Percentiles rank a stretch among this genome's conserved stretches.
Conservation (phyloP, 129 eudicot species). For the Ambrosia trifida region DNA sequence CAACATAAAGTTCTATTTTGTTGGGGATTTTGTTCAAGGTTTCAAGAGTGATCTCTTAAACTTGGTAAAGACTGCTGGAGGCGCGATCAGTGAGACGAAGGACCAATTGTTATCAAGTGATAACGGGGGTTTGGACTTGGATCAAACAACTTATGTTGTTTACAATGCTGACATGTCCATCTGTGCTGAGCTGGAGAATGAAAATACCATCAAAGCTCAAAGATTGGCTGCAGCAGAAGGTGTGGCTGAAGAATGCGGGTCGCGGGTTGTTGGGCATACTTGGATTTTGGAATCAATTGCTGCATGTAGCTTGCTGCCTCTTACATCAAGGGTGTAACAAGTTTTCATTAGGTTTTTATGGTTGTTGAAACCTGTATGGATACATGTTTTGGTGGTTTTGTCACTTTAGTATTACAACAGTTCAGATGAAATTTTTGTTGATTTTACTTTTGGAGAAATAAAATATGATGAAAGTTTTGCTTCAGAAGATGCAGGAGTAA, state of each 20-base stretch:
- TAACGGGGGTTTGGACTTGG: background rate
- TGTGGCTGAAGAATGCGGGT: constrained; percentile 40
- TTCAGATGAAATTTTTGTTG: background rate
- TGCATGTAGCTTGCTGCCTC: constrained; percentile 33
- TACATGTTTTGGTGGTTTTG: background rate
- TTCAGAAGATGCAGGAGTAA: too few relatives aligned
- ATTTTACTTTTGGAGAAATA: background rate
- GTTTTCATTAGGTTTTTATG: background rate
- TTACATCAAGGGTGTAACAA: constrained; percentile 7
- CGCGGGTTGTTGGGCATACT: constrained; percentile 49
- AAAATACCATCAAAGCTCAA: constrained; percentile 28
- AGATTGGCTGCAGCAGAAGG: constrained; percentile 51
- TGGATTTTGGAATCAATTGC: constrained; percentile 83
- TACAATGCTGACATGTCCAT: constrained; percentile 44
- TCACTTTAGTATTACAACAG: background rate
- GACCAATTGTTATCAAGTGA: constrained; percentile 32
- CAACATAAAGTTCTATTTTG: constrained; percentile 50
- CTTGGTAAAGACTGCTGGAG: constrained; percentile 60
- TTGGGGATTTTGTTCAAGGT: constrained; percentile 57
- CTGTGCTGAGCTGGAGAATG: constrained; percentile 27
- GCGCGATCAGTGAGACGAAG: constrained; percentile 38
- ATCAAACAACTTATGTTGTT: constrained; percentile 37
- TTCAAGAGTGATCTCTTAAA: constrained; percentile 46
- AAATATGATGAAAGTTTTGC: background rate
- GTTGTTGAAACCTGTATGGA: background rate